Evolutionary conservation across 78 protist genomes (phyloP).

Genomic region (Speleostelium caveatum): DNA sequence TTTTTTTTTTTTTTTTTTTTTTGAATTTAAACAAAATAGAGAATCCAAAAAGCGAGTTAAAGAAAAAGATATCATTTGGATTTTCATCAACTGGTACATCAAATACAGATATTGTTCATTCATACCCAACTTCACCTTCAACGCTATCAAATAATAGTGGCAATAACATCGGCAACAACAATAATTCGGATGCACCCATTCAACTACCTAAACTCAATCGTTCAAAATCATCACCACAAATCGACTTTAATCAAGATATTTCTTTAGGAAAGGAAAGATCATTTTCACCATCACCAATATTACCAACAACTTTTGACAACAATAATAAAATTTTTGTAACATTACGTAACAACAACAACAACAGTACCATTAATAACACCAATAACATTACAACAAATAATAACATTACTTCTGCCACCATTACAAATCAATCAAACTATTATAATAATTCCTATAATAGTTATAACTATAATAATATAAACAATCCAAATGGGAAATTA

Average conservation of each 20-base stretch:
- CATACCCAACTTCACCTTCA: neutral
- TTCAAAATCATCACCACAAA: conserved; percentile 74
- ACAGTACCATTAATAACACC: neutral
- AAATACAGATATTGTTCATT: too few species aligned
- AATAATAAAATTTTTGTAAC: conserved; percentile 2
- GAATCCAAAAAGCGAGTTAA: neutral
- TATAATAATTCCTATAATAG: conserved; percentile 2
- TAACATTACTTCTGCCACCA: conserved; percentile 3
- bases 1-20: too few species aligned
- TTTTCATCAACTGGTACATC: neutral
- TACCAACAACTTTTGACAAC: conserved; percentile 5
- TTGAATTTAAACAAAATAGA: neutral
- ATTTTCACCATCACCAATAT: conserved; percentile 30
- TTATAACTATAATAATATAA: conserved; percentile 7
- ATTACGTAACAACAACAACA: conserved; percentile 1
- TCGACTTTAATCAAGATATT: neutral
- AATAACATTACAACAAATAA: conserved; percentile 12
- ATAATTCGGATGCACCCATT: conserved; percentile 4
- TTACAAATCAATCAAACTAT: neutral
- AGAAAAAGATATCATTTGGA: neutral
- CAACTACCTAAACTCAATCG: conserved; percentile 39
- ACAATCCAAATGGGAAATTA: conserved; percentile 16
- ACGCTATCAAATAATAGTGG: neutral
- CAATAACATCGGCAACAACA: neutral
- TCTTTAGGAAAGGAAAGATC: conserved; percentile 2